Evolutionary conservation across 179 eudicot species (phyloP), one percentile per base, ranked within the genome.

Genomic region (Drosera spatulata): DNA sequence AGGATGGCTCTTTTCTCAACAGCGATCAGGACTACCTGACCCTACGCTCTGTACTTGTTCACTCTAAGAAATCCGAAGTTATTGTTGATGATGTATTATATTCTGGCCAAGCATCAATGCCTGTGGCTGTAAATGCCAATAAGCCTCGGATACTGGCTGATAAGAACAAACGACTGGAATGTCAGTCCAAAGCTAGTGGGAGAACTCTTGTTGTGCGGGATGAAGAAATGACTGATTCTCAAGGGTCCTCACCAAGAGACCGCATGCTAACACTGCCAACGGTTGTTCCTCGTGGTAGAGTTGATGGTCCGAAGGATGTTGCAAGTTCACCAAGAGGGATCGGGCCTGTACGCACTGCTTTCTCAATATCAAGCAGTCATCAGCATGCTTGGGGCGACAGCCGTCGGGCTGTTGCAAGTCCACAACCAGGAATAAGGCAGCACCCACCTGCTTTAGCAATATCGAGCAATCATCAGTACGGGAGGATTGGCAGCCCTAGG

Each of bases 31-130:
- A 86, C 69, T 85, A 69, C 77, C 86, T 91, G 56, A 78, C 90
- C 61, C 85, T 74, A 61, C 75, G 91, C 64, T 93, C 99, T 14
- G 69, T 67, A 53, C 95, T 93, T 64, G 99, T 93, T 59, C 82
- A 81, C 53, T 44, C 59, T 50, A 93, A 93, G 72, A 86, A 78
- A 77, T 85, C 95, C 8, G 53, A 37, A 60, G 73, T 66, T 63
- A 78, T 94, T 68, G 61, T 66, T 59, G 80, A 75, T 71, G 91
- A 94, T 76, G 82, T 90, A 61, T 66, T 71, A 50, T 80, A 75
- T 67, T 70, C 94, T 59, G 66, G 39, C 68, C 67, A 62, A 60
- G 61, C 39, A 47, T 60, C 63, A 55, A 6, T 61, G 13, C 61
- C 52, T 42, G 68, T 75, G 50, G 41, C 65, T 51, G 67, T 65